phyloP scores from a whole-genome alignment of 73 alveolate species.

The Effrenium voratum region DNA sequence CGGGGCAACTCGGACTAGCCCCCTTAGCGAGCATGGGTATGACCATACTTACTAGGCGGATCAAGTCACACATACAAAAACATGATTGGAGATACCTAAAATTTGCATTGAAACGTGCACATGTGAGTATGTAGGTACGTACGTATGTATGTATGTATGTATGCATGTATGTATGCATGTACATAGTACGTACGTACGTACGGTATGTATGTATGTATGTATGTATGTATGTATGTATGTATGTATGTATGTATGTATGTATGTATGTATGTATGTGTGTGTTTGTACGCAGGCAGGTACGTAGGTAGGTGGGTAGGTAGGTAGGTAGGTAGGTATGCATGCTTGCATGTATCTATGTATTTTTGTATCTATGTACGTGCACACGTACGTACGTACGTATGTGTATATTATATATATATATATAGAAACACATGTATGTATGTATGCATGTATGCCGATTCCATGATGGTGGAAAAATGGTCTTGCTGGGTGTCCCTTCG shows the following conservation, averaged over 20 bases:
- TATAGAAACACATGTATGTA: no score
- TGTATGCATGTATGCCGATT: no score
- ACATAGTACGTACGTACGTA: neutral
- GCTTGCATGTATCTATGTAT: neutral
- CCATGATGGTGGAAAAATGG: no score
- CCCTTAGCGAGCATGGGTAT: no score
- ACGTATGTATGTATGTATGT: neutral
- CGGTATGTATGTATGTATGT: neutral
- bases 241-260: neutral
- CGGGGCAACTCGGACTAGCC: no score
- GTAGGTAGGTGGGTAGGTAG: neutral
- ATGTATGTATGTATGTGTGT: neutral
- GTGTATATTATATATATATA: no score
- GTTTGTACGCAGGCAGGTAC: neutral
- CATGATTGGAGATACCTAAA: no score
- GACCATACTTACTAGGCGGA: no score
- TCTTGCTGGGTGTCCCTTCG: no score
- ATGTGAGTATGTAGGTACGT: neutral
- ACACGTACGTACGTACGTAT: neutral
- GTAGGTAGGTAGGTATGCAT: no score
- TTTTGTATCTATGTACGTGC: neutral
- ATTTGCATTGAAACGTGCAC: neutral
- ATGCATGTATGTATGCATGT: neutral
- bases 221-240: neutral
- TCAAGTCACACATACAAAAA: no score